phyloP scores from a whole-genome alignment of 768 basidiomycete genomes.

The Xerocomus spinulosus region DNA sequence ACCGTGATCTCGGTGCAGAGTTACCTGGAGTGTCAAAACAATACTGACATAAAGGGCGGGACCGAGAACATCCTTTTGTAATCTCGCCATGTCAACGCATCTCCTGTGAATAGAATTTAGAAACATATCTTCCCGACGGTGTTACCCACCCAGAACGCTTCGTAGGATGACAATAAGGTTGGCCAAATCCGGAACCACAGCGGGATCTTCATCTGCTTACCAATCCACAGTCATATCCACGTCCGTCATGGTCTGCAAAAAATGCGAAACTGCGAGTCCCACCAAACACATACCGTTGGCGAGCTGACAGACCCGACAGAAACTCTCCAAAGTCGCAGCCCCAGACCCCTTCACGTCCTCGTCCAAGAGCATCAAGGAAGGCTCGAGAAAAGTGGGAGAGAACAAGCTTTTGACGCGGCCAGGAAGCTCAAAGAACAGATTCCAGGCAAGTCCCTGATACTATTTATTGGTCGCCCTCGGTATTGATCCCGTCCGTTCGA shows the following conservation, averaged over 20 bases:
- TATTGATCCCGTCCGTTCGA: background rate
- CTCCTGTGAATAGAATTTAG: slow-evolving; percentile 20
- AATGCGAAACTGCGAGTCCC: slow-evolving; percentile 66
- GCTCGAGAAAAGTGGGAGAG: slow-evolving; percentile 76
- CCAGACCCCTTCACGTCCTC: slow-evolving; percentile 83
- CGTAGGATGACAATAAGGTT: slow-evolving; percentile 29
- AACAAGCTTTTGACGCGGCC: slow-evolving; percentile 75
- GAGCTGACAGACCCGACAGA: slow-evolving; percentile 40
- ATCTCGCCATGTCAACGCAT: slow-evolving; percentile 33
- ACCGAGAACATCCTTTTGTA: slow-evolving; percentile 30
- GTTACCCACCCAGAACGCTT: slow-evolving; percentile 21
- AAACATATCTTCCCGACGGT: slow-evolving; percentile 2
- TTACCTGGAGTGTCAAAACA: slow-evolving; percentile 24
- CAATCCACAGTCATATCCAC: slow-evolving; percentile 10
- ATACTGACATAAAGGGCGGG: slow-evolving; percentile 27
- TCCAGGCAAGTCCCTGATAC: slow-evolving; percentile 48
- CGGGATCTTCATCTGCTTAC: slow-evolving; percentile 12
- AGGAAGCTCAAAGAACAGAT: slow-evolving; percentile 70
- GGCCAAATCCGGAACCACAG: slow-evolving; percentile 19
- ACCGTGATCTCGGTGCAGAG: slow-evolving; percentile 17
- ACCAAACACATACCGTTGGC: slow-evolving; percentile 1
- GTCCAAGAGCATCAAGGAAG: slow-evolving; percentile 70
- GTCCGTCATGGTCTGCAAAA: slow-evolving; percentile 74
- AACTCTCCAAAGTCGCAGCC: slow-evolving; percentile 86
- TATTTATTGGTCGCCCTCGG: slow-evolving; percentile 11